Percentiles rank a stretch among this genome's conserved stretches.
These are phyloP conservation scores for Peribolospora baueri DNA, from an alignment of 768 basidiomycete species.

Conservation along the genomic window DNA sequence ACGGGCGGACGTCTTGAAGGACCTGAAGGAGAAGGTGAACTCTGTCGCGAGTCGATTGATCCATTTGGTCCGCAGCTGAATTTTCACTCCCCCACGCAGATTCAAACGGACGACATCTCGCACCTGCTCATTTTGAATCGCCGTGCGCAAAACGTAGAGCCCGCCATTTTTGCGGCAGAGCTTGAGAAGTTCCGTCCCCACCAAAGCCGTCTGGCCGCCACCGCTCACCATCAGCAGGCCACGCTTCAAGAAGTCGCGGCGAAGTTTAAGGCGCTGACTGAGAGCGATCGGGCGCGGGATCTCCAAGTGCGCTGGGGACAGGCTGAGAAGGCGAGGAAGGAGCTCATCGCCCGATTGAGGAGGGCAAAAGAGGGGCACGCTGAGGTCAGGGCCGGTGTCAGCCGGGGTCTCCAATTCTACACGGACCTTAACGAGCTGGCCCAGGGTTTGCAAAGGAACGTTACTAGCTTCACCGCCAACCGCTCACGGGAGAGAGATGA, in stretches of 20 bases:
- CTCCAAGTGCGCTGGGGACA: slow-evolving; percentile 61
- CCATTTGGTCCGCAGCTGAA: not conserved
- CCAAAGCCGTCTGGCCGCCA: slow-evolving; percentile 53
- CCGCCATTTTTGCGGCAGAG: slow-evolving; percentile 69
- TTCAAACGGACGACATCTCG: slow-evolving; percentile 90
- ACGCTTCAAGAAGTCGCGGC: slow-evolving; percentile 47
- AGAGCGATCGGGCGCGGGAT: slow-evolving; percentile 46
- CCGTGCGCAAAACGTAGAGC: slow-evolving; percentile 57
- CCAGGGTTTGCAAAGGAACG: too few species aligned
- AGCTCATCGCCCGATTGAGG: slow-evolving; percentile 43
- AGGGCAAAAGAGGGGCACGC: slow-evolving; percentile 60
- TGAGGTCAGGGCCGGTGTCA: slow-evolving; percentile 62
- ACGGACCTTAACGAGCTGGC: too few species aligned
- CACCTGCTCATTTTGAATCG: slow-evolving; percentile 76
- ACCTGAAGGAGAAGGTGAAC: slow-evolving; percentile 78
- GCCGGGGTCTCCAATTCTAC: slow-evolving; percentile 29
- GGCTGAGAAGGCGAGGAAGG: slow-evolving; percentile 52
- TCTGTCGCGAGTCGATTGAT: not conserved
- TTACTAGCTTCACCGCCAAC: too few species aligned
- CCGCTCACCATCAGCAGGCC: slow-evolving; percentile 49
- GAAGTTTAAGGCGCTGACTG: slow-evolving; percentile 50
- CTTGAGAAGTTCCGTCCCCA: slow-evolving; percentile 88
- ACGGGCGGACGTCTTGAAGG: slow-evolving; percentile 62
- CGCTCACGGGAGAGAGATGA: too few species aligned
- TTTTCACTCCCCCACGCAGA: slow-evolving; percentile 25